Evolutionary conservation across 345 rosid species (phyloP).

Genomic region (Dovyalis caffra): DNA sequence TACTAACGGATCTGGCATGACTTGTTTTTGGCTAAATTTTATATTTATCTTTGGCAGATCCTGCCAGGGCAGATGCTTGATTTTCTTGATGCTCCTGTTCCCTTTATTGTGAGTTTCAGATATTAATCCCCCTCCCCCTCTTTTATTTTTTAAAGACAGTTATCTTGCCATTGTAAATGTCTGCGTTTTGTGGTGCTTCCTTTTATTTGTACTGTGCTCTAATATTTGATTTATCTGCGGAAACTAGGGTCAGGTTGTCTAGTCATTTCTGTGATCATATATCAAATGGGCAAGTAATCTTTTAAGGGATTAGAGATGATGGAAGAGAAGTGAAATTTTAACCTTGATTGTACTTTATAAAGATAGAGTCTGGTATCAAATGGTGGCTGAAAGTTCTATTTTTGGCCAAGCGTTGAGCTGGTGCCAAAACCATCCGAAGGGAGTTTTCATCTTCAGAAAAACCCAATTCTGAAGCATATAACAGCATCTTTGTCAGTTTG

Average conservation of each 20-base stretch:
- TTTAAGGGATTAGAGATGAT: neutral
- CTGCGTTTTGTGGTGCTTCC: neutral
- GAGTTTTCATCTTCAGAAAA: neutral
- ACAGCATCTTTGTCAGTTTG: neutral
- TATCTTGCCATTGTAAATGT: neutral
- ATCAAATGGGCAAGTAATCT: no score
- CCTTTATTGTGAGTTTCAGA: conserved; percentile 73
- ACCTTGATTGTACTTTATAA: neutral
- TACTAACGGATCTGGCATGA: neutral
- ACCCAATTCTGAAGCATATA: no score
- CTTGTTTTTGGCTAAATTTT: conserved; percentile 6
- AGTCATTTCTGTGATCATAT: neutral
- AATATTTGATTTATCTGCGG: neutral
- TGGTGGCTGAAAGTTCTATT: neutral
- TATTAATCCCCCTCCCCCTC: no score
- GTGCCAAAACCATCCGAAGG: neutral
- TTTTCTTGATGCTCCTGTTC: conserved; percentile 99
- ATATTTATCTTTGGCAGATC: conserved; percentile 46
- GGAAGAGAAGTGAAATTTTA: neutral
- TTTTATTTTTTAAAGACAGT: no score
- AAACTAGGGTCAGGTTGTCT: neutral
- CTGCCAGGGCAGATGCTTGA: conserved; percentile 84
- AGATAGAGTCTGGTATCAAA: neutral
- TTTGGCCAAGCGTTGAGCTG: neutral
- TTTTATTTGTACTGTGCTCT: neutral